Evolutionary conservation across 2,329 filamentous ascomycete genomes (phyloP), one percentile per base, ranked within the genome.

Genomic region (Scytalidium sp.): DNA sequence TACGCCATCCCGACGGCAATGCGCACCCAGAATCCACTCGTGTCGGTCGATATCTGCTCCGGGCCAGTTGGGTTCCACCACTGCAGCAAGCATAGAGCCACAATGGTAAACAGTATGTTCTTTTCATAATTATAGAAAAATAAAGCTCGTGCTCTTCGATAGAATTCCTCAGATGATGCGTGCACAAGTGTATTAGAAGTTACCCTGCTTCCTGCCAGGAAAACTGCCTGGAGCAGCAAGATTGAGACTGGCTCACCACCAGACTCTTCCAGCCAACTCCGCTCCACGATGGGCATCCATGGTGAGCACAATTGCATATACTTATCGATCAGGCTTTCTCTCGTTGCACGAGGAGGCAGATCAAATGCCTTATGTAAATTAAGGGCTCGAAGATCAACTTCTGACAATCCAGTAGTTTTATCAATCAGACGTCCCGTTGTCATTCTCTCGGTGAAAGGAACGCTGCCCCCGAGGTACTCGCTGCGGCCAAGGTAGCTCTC

Each of bases 161-260:
- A 67, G 45, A 67, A 68, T 2, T 65, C 60, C 41, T 63, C 60
- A 1, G 64, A 56, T 8, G 63, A 54, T 25, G 64, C 62, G 22
- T 59, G 52, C 3, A 50, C 46, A 3, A 64, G 41, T 10, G 41
- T 43, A 44, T 19, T 41, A 0, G 92, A 96, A 1, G 92, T 97
- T 22, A 97, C 93, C 50, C 93, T 83, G 9, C 91, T 96, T 27
- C 93, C 93, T 19, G 93, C 93, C 44, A 97, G 79, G 5, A 97
- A 78, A 23, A 97, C 85, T 13, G 93, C 90, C 67, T 97, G 93
- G 11, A 97, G 75, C 3, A 97, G 78, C 1, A 97, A 80, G n/a
- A 97, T 74, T 1, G 93, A 97, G 0, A 93, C 93, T 0, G 93
- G 93, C 59, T 96, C 96, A 66, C 54, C 47, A 8, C 55, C 56